phyloP scores from a whole-genome alignment of 2,329 filamentous ascomycete species.

The Davidsoniella neocaledoniae region DNA sequence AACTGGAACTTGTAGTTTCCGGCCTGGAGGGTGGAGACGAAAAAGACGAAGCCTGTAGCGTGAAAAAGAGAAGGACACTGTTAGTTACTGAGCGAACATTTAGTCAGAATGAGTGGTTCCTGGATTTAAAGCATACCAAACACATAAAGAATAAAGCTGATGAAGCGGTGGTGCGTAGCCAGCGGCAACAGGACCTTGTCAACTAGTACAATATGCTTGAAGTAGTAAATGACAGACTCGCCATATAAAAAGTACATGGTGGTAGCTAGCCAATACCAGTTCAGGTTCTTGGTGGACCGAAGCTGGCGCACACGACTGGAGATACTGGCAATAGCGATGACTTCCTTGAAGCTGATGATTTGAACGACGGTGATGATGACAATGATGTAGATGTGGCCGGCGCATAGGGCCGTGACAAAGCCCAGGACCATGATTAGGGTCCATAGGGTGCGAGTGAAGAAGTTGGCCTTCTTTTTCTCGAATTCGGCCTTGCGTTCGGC shows the following conservation, averaged over 20 bases:
- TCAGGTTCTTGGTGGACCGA: slow-evolving; percentile 85
- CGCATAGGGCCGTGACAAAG: slow-evolving; percentile 86
- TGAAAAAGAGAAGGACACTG: slow-evolving; percentile 13
- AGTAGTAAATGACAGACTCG: slow-evolving; percentile 98
- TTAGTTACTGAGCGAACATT: neutral
- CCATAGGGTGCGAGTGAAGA: slow-evolving; percentile 94
- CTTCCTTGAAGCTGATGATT: slow-evolving; percentile 97
- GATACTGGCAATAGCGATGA: slow-evolving; percentile 93
- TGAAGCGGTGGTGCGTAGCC: slow-evolving; percentile 94
- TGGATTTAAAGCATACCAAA: slow-evolving; percentile 47
- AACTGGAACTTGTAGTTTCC: slow-evolving; percentile 98
- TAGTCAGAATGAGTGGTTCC: neutral
- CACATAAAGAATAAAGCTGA: slow-evolving; percentile 95
- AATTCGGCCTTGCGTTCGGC: slow-evolving; percentile 40
- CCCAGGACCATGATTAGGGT: slow-evolving; percentile 90
- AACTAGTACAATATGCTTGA: slow-evolving; percentile 94
- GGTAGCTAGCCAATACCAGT: slow-evolving; percentile 98
- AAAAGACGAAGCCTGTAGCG: slow-evolving; percentile 78
- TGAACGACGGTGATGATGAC: slow-evolving; percentile 83
- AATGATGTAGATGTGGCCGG: slow-evolving; percentile 95
- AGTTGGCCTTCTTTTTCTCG: slow-evolving; percentile 97
- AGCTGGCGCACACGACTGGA: slow-evolving; percentile 81
- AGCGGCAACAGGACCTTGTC: slow-evolving; percentile 85
- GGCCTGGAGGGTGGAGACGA: slow-evolving; percentile 84
- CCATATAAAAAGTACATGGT: slow-evolving; percentile 99